Evolutionary conservation across 352 stramenopile species (phyloP), one percentile per base, ranked within the genome.

Genomic region (Globisporangium parvum): DNA sequence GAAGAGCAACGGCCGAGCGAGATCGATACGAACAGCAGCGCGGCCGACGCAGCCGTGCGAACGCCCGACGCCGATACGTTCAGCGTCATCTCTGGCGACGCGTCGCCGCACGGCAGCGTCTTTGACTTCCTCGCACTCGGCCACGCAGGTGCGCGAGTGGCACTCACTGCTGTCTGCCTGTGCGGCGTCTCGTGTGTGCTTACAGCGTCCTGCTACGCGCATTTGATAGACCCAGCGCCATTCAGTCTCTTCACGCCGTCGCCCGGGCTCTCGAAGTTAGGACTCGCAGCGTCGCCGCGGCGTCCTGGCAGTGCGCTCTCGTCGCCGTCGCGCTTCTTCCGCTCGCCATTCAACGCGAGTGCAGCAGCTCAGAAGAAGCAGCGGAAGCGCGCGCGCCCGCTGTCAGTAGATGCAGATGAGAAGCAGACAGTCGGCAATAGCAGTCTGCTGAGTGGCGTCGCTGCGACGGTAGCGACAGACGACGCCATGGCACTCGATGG

Each of bases 291-390:
- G 33, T 77, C 70, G 4, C 69, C 64, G 48, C 70, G 67, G 1
- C 59, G 62, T 15, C 46, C 55, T 17, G 65, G 62, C 2, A 83
- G 63, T 44, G 51, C 58, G 0, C 49, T 70, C 12, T 71, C 62
- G 26, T 93, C 81, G 2, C 84, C 84, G 6, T 91, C 84, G 14
- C 69, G 59, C 20, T 93, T 91, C 63, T 88, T 93, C 53, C 80
- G 81, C 18, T 91, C 81, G 21, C 81, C 84, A 11, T 64, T 79
- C 40, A 67, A 54, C 39, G 54, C 61, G 6, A 67, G 58, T 9
- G 20, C 17, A 0, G 66, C 53, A 6, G 53, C 64, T 8, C 60
- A 63, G 26, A 58, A 56, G 18, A 59, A 45, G 48, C 51, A 23
- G 6, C 15, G 12, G 10, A 17, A 57, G 23, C 8, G n/a, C 6